phyloP scores from a whole-genome alignment of 2,329 filamentous ascomycete genomes.

The Aspergillus sclerotialis region DNA sequence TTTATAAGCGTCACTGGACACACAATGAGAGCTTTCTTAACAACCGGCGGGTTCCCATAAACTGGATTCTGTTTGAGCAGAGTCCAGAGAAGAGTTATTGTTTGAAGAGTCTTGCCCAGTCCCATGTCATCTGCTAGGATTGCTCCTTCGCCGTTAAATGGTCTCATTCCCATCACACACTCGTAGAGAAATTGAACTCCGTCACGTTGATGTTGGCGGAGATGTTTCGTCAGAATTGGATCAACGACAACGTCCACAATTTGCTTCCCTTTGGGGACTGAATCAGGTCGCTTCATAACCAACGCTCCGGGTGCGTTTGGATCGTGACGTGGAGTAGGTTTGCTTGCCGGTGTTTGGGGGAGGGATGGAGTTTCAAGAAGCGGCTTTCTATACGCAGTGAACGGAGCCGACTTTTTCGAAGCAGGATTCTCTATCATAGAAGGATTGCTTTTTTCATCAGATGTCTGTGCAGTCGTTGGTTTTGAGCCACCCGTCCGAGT shows the following conservation, averaged over 20 bases:
- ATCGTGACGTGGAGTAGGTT: slow-evolving; percentile 59
- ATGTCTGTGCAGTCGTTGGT: slow-evolving; percentile 4
- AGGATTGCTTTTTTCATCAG: slow-evolving; percentile 7
- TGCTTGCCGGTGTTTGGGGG: slow-evolving; percentile 37
- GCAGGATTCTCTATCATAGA: slow-evolving; percentile 21
- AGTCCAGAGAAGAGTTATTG: slow-evolving; percentile 65
- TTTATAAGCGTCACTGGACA: slow-evolving; percentile 66
- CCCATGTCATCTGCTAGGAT: slow-evolving; percentile 73
- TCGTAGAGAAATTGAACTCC: slow-evolving; percentile 68
- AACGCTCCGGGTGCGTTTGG: slow-evolving; percentile 53
- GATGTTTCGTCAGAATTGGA: slow-evolving; percentile 54
- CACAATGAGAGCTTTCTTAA: slow-evolving; percentile 66
- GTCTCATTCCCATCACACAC: slow-evolving; percentile 66
- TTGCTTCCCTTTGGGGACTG: slow-evolving; percentile 53
- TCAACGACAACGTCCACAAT: slow-evolving; percentile 68
- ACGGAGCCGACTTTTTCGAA: slow-evolving; percentile 35
- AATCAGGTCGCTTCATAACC: slow-evolving; percentile 58
- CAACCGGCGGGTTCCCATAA: slow-evolving; percentile 50
- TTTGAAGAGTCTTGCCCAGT: slow-evolving; percentile 66
- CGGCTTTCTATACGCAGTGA: slow-evolving; percentile 55
- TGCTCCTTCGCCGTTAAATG: slow-evolving; percentile 60
- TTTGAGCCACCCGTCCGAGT: slow-evolving; percentile 5
- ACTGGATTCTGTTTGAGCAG: slow-evolving; percentile 65
- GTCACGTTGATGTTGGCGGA: slow-evolving; percentile 62
- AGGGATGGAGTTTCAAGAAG: slow-evolving; percentile 48